Base-by-base conservation (phyloP, 106 monocot species). In the Posidonia australis region DNA sequence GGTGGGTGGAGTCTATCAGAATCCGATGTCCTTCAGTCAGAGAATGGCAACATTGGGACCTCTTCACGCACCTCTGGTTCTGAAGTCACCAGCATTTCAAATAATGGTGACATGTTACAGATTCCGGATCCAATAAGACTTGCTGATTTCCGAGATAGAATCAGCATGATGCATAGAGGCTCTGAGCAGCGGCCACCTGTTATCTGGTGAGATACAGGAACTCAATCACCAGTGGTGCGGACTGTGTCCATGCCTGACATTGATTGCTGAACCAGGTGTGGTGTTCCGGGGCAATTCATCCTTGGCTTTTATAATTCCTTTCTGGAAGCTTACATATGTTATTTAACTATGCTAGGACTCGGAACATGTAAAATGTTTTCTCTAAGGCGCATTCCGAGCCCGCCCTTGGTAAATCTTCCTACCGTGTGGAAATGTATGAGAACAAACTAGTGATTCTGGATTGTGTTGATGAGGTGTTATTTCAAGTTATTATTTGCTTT, bases 241-340 rank as follows among this genome's bases (percentile, higher is more conserved):
- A 46, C 28, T 0, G 1, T 16, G 48, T 28, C 55, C 11, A 24
- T 46, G 28, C 46, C 36, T 18, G 43, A 0, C 27, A 56, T 13
- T 17, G 42, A 36, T 68, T 27, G 17, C 13, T 47, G 51, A 53
- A 53, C 29, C 16, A 17, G 22, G 23, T 44, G 51, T 44, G 22
- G 16, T 11, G 68, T 64, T 69, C 69, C 64, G 30, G 48, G 80
- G 80, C 80, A 80, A 80, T 47, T 76, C 80, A 80, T 80, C 80
- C 80, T 80, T 80, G 80, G 80, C 80, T 80, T 76, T 58, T 46
- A 10, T 30, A 22, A 5, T 71, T 41, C n/a, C 47, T 25, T 60
- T 64, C 26, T 54, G 7, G 21, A 42, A 3, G 12, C 9, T 67
- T 66, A 14, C 21, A 25, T 19, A 42, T 36, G 31, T 66, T 10